Conservation (phyloP, 768 basidiomycete genomes). For the Panaeolus papilionaceus region DNA sequence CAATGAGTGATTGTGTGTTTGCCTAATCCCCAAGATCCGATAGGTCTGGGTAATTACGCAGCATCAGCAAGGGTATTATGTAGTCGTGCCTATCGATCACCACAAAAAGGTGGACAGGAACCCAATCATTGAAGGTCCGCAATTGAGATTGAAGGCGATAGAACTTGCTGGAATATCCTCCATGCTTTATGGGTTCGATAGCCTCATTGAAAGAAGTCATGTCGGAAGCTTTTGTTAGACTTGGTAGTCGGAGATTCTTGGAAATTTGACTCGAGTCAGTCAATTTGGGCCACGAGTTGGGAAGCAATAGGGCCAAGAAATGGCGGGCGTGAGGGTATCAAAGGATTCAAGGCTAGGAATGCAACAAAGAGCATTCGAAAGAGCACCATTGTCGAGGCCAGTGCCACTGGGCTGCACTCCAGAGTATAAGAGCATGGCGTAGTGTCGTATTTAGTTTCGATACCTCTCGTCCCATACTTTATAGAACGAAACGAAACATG, state of each 20-base stretch:
- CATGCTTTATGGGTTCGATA: background rate
- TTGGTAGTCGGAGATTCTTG: background rate
- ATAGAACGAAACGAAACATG: slow-evolving; percentile 6
- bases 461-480: background rate
- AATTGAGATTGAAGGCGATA: background rate
- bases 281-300: background rate
- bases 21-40: slow-evolving; percentile 3
- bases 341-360: background rate
- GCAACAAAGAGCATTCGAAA: slow-evolving; percentile 5
- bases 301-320: background rate
- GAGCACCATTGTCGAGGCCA: background rate
- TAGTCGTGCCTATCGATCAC: slow-evolving; percentile 9
- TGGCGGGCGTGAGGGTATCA: background rate
- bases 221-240: background rate
- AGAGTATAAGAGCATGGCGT: background rate
- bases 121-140: background rate
- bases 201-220: background rate
- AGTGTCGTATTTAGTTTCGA: background rate
- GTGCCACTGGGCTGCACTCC: background rate
- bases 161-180: slow-evolving; percentile 10
- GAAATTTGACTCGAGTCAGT: background rate
- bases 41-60: slow-evolving; percentile 1
- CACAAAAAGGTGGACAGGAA: background rate
- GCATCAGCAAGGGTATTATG: background rate
- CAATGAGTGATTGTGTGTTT: background rate